Base-by-base conservation (phyloP, 75 land plant genomes). In the Pinus taeda region DNA sequence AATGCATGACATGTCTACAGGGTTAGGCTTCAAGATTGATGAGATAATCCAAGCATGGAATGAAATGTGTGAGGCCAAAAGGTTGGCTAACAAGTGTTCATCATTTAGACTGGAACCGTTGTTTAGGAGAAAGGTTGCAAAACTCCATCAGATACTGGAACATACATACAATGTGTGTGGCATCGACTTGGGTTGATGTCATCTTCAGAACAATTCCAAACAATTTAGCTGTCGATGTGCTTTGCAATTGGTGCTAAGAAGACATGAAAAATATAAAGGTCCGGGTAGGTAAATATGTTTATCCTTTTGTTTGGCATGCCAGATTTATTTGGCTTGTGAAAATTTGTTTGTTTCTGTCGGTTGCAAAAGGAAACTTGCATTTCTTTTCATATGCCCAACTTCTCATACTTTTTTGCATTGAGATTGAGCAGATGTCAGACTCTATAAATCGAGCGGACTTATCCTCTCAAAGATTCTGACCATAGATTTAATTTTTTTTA, bases 41-140 rank as follows among this genome's bases (percentile, higher is more conserved):
- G 93, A 91, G 79, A 89, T 89, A 74, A 82, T 91, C 36, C 89
- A 89, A 75, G 93, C 93, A 71, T 89, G 91, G 91, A 86, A 89
- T 79, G 93, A 91, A 73, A 91, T 91, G 91, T 81, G 89, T 79
- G 91, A 89, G 80, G 91, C 91, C 58, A 85, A 89, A 76, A 91
- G 89, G 79, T 91, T 90, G 89, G 79, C 72, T 65, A 76, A 76
- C 74, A 84, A 85, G 56, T 78, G 76, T 26, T 76, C 93, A 63
- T 89, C 93, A 57, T 89, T 87, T 63, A 79, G 89, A 20, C 76
- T 91, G 8, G 93, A 89, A 71, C 93, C 93, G 55, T 59, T 91
- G 59, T 83, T 91, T 77, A 82, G 89, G 74, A 75, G 93, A 55
- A 81, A 83, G 73, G 76, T 59, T 66, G 85, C 93, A 57, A 91